Percentiles rank a stretch among this genome's conserved stretches.
phyloP scores from a whole-genome alignment of 108 stramenopile genomes.

The Skeletonema marinoi region DNA sequence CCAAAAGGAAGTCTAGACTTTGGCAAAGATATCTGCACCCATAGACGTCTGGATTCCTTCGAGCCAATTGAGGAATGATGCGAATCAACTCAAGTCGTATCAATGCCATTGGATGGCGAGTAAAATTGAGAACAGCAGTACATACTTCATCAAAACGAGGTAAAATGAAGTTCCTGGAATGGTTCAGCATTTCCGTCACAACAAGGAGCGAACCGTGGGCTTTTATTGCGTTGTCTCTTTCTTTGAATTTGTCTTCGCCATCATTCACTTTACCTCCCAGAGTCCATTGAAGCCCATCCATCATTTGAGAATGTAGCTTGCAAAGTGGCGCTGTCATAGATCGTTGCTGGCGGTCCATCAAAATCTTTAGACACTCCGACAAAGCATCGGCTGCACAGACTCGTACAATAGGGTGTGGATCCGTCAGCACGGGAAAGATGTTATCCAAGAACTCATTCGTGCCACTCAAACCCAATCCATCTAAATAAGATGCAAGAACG shows the following conservation, averaged over 20 bases:
- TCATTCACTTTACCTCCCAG: not conserved
- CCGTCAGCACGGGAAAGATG: slow-evolving; percentile 83
- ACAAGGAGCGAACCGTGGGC: slow-evolving; percentile 91
- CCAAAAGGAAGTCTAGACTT: slow-evolving; percentile 78
- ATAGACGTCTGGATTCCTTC: slow-evolving; percentile 78
- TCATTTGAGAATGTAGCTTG: slow-evolving; percentile 68
- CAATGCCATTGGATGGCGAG: slow-evolving; percentile 63
- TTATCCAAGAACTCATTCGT: slow-evolving; percentile 90
- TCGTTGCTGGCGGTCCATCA: slow-evolving; percentile 72
- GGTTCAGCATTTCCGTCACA: slow-evolving; percentile 82
- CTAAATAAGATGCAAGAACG: slow-evolving; percentile 22
- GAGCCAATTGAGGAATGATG: slow-evolving; percentile 90
- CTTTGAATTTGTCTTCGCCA: slow-evolving; percentile 25
- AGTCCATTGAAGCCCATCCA: slow-evolving; percentile 63
- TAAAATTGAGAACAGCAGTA: slow-evolving; percentile 75
- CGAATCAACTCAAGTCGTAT: slow-evolving; percentile 87
- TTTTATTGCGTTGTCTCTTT: slow-evolving; percentile 45
- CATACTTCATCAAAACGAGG: slow-evolving; percentile 94
- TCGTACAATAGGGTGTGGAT: slow-evolving; percentile 87
- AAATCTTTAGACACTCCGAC: slow-evolving; percentile 74
- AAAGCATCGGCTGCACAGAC: slow-evolving; percentile 93
- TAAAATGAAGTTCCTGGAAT: slow-evolving; percentile 90
- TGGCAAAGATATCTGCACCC: slow-evolving; percentile 81
- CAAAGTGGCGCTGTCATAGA: slow-evolving; percentile 73
- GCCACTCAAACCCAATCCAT: slow-evolving; percentile 47